Evolutionary conservation across 139 green algal genomes (phyloP).

Genomic region (Astrephomene gubernaculifera): DNA sequence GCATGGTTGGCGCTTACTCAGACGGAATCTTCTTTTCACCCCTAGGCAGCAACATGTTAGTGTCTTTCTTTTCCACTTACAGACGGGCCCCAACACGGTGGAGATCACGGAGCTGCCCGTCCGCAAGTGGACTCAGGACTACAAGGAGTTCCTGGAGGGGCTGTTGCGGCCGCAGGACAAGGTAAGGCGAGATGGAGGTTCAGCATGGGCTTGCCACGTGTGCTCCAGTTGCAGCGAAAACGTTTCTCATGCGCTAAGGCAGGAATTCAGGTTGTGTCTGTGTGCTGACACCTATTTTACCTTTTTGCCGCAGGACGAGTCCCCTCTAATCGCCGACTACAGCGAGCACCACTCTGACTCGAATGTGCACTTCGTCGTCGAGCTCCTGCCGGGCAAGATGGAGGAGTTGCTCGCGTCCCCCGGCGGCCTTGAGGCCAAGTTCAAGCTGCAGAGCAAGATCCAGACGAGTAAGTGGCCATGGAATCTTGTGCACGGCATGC

Average conservation of each 20-base stretch:
- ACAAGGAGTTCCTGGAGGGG: constrained; percentile 98
- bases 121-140: constrained; percentile 98
- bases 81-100: constrained; percentile 73
- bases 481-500: no score
- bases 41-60: no score
- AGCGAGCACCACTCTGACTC: constrained; percentile 93
- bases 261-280: neutral
- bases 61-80: neutral
- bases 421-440: constrained; percentile 72
- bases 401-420: constrained; percentile 11
- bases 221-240: no score
- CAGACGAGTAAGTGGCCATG: constrained; percentile 71
- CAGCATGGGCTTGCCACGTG: neutral
- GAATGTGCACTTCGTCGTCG: constrained; percentile 91
- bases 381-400: constrained; percentile 73
- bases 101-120: constrained; percentile 97
- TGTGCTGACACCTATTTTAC: neutral
- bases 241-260: no score
- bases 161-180: constrained; percentile 78
- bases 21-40: no score
- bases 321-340: constrained; percentile 84
- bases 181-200: no score
- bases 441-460: constrained; percentile 94
- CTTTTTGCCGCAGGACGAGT: constrained; percentile 42
- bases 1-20: no score